Evolutionary conservation across 495 filamentous ascomycete genomes (phyloP), one percentile per base, ranked within the genome.

Genomic region (Hypoxylon rickii): DNA sequence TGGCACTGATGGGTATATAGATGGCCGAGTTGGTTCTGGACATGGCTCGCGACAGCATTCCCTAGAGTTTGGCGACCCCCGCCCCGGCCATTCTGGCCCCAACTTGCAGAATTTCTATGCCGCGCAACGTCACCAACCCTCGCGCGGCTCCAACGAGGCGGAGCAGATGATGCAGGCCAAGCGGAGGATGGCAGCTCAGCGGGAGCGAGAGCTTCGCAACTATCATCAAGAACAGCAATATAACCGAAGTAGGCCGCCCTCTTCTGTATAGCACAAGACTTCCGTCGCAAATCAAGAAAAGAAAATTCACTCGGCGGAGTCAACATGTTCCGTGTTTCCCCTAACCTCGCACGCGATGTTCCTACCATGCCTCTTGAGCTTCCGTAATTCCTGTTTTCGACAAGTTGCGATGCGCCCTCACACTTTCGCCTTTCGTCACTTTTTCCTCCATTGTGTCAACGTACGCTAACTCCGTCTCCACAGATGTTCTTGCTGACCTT

Each of bases 191-290:
- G 94, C 94, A 55, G 94, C 94, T 76, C 93, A 96, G 76, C 89
- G 94, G 75, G 94, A 98, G 81, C 89, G 95, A 74, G 94, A 98
- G 79, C 85, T 98, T 74, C 90, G 94, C 75, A 98, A 98, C 76
- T 97, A 97, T 79, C 94, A 98, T 76, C 94, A 97, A 79, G 94
- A 98, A 81, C 94, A 98, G 82, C 94, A 98, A 85, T 97, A 95
- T 81, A 95, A 97, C 78, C 87, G 93, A 87, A 96, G 94, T 98
- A 83, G 80, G 80, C 80, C 79, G 65, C 78, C 79, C 77, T 82
- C 79, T 79, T 72, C 79, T 80, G 76, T 79, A 78, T 80, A 78
- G 73, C 75, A 75, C 70, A 70, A 66, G 54, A 65, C 64, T 65
- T 70, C 64, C 81, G 83, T 83, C 77, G 74, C 76, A 81, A 76